These are phyloP conservation scores for Rhynchosporium agropyri DNA, from an alignment of 2,329 filamentous ascomycete species.

Conservation along the genomic window DNA sequence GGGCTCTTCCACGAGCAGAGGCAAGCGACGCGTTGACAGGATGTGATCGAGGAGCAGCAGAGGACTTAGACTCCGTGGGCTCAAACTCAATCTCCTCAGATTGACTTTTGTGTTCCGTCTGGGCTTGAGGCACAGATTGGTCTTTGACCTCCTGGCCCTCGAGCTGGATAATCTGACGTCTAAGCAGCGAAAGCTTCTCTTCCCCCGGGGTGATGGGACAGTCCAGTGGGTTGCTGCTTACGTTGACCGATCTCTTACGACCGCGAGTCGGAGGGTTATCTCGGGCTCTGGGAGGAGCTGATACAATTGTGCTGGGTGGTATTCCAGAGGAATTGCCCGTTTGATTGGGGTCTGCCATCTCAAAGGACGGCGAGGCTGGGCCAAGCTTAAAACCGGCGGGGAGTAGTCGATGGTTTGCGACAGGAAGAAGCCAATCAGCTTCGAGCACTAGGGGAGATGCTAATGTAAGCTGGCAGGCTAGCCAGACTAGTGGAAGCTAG, in stretches of 20 bases:
- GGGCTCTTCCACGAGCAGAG: slow-evolving; percentile 1
- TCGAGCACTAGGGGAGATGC: neutral
- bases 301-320: no score
- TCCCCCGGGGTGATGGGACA: slow-evolving; percentile 3
- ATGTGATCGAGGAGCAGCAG: slow-evolving; percentile 1
- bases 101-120: no score
- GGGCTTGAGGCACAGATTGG: neutral
- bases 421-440: neutral
- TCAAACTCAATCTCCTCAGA: neutral
- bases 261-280: neutral
- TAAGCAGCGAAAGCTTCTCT: slow-evolving; percentile 7
- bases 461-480: neutral
- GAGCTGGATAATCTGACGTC: neutral
- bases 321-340: no score
- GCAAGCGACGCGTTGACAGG: neutral
- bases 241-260: neutral
- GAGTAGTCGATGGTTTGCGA: neutral
- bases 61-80: neutral
- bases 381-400: neutral
- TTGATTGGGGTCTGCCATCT: neutral
- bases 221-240: slow-evolving; percentile 2
- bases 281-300: no score
- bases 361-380: neutral
- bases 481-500: no score
- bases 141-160: neutral